phyloP scores from a whole-genome alignment of 345 rosid species.

The Gossypium ekmanianum region DNA sequence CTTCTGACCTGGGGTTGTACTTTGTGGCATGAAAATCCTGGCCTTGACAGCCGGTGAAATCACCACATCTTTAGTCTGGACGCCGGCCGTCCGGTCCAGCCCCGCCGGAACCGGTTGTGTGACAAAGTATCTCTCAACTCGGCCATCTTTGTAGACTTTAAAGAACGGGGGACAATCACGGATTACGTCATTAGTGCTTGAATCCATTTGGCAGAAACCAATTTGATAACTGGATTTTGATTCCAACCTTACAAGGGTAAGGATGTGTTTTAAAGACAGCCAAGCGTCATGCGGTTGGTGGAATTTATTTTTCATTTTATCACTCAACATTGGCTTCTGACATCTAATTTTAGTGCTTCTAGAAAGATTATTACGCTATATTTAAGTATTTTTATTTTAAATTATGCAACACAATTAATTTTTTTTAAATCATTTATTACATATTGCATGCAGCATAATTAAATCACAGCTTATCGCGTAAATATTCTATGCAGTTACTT shows the following conservation, averaged over 20 bases:
- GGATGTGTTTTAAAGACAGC: neutral
- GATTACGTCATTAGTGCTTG: slow-evolving; percentile 15
- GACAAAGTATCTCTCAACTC: slow-evolving; percentile 20
- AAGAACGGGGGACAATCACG: slow-evolving; percentile 42
- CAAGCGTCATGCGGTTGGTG: neutral
- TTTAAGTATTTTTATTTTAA: too few species aligned
- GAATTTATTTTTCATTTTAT: neutral
- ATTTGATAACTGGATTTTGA: neutral
- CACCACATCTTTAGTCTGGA: slow-evolving; percentile 29
- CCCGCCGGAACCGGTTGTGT: slow-evolving; percentile 12
- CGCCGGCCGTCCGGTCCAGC: slow-evolving; percentile 28
- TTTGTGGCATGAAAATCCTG: slow-evolving; percentile 27
- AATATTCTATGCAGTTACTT: too few species aligned
- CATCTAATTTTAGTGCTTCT: too few species aligned
- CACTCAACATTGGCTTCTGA: too few species aligned
- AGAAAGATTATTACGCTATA: too few species aligned
- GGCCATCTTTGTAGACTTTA: slow-evolving; percentile 38
- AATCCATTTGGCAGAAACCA: slow-evolving; percentile 17
- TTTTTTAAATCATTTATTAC: too few species aligned
- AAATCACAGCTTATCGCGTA: too few species aligned
- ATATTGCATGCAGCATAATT: too few species aligned
- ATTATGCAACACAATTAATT: too few species aligned
- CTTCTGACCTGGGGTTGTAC: slow-evolving; percentile 10
- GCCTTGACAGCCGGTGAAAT: slow-evolving; percentile 24
- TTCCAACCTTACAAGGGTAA: neutral